Evolutionary conservation across 106 monocot genomes (phyloP), one percentile per base, ranked within the genome.

Genomic region (Triglochin maritima): DNA sequence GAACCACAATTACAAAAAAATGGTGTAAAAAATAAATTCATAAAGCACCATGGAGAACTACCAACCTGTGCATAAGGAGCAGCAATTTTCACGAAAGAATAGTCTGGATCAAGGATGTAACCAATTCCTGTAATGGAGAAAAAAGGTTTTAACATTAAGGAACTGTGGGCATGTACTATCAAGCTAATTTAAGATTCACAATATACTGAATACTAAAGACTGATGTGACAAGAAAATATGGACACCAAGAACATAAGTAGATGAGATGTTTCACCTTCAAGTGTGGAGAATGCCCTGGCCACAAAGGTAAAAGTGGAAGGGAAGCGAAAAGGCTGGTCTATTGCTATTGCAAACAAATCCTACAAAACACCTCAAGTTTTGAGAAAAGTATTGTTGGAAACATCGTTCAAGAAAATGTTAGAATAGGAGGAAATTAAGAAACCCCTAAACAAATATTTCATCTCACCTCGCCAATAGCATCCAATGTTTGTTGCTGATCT

Each of bases 281-380:
- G 84, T 17, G 91, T 92, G 69, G 88, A 84, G 74, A 98, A 98
- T 75, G 96, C 96, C 59, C 86, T 81, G 49, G 92, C 64, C 57
- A 98, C 96, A 78, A 98, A 98, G 7, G 96, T 88, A 81, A 92
- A 86, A 48, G 88, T 82, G 47, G 88, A 77, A 62, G 96, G 96
- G 67, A 92, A 91, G 15, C 88, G 84, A 69, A 98, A 86, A 62
- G 96, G 86, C 52, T 98, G 88, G 68, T 98, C 96, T 57, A 74
- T 75, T 64, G 91, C 88, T 84, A 98, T 98, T 51, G 96, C 82
- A 86, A 98, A 98, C 66, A 98, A 81, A 79, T 98, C 91, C 96
- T 98, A 75, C 43, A 88, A 84, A 68, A 48, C 59, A 62, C 57
- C 3, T 2, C 56, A 45, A 47, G 49, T 48, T 69, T 3, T 49